Evolutionary conservation across 768 basidiomycete species (phyloP).

Genomic region (Termitomyces sp.): DNA sequence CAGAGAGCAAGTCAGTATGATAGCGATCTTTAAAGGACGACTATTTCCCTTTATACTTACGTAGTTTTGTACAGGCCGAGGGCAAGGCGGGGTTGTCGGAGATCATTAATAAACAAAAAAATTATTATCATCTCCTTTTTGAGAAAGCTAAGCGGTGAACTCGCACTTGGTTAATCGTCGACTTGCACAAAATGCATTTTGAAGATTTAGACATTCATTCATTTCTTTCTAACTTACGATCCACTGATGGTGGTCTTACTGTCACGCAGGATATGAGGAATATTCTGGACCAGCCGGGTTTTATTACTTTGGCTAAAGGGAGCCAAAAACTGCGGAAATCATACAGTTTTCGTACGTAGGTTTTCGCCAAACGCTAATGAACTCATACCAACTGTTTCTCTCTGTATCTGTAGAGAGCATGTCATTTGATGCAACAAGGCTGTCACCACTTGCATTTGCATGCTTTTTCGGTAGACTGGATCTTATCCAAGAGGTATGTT

Average conservation of each 20-base stretch:
- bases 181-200: neutral
- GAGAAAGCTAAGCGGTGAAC: no score
- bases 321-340: slow-evolving; percentile 7
- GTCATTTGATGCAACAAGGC: slow-evolving; percentile 14
- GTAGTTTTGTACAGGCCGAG: no score
- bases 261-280: neutral
- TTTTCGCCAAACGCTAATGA: neutral
- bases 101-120: no score
- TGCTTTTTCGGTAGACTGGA: slow-evolving; percentile 22
- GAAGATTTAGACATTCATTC: neutral
- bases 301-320: neutral
- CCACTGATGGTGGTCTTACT: neutral
- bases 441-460: slow-evolving; percentile 22
- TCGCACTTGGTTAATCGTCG: neutral
- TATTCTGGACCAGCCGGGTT: neutral
- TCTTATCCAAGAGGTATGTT: slow-evolving; percentile 12
- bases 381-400: neutral
- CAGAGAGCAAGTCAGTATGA: no score
- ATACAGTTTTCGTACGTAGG: slow-evolving; percentile 19
- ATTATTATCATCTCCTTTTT: neutral
- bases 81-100: no score
- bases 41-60: no score
- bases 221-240: neutral
- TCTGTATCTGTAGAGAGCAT: slow-evolving; percentile 16
- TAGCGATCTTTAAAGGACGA: no score